Base-by-base conservation (phyloP, 345 rosid genomes). In the Triadica sebifera region DNA sequence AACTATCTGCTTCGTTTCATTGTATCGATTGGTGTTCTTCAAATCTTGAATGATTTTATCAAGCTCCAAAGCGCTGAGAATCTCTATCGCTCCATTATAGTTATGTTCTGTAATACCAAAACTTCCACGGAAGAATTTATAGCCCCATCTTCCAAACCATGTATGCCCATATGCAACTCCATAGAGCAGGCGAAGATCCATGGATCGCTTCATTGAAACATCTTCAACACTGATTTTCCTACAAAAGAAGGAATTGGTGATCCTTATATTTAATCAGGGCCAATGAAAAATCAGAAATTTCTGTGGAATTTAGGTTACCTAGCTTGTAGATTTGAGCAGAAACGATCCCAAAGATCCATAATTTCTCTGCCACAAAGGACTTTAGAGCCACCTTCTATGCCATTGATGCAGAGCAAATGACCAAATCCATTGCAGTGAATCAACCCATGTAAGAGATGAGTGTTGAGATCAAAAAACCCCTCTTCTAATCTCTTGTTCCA, bases 111-210 rank as follows among this genome's bases (percentile, higher is more conserved):
- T 85, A 67, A 92, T 91, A 8, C 98, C 98, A 62, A 87, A 91
- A 75, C 98, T 89, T 56, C 97, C 98, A 46, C 84, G 87, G 43
- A 76, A 78, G 55, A 94, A 94, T 52, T 61, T 88, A 78, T 92
- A 92, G 2, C 98, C 91, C 97, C 98, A 92, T 70, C 89, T 80
- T 2, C 98, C 97, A 76, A 94, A 90, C 97, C 97, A 92, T 0
- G 97, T 63, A 74, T 91, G 95, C 0, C 97, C 93, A 77, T 92
- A 94, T 0, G 97, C 98, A 0, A 89, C 88, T 34, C 97, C 98
- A 57, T 88, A 83, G 4, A 94, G 82, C 29, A 94, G 79, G 49
- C 95, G 86, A 69, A 94, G 92, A 73, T 92, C 91, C 89, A 94
- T 69, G 5, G 82, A 77, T n/a, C 85, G 79, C 83, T 92, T 90